These are phyloP conservation scores for Geoglossum cookeanum DNA, from an alignment of 2,329 filamentous ascomycete genomes.

Conservation along the genomic window DNA sequence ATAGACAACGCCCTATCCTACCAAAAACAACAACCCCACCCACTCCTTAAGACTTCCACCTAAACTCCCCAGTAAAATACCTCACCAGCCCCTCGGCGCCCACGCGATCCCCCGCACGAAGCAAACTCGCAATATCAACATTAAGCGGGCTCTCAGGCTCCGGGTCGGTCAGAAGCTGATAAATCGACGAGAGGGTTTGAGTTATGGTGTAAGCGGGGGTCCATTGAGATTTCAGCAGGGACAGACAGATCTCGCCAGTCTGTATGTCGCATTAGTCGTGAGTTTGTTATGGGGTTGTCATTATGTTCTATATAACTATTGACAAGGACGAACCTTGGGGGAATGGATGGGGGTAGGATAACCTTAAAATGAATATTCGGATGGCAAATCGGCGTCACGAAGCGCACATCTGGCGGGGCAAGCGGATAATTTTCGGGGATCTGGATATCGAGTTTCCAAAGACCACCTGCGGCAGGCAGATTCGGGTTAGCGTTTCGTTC, in stretches of 20 bases:
- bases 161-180: constrained; percentile 47
- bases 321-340: too few relatives aligned
- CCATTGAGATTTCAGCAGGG: constrained; percentile 65
- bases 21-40: too few relatives aligned
- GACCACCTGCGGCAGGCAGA: too few relatives aligned
- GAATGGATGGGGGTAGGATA: not conserved
- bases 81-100: constrained; percentile 52
- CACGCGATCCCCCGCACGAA: constrained; percentile 47
- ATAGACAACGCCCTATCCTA: too few relatives aligned
- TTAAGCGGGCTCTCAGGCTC: constrained; percentile 61
- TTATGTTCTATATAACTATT: too few relatives aligned
- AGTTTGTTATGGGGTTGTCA: not conserved
- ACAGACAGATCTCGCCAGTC: constrained; percentile 85
- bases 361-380: constrained; percentile 51
- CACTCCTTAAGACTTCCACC: not conserved
- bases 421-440: constrained; percentile 67
- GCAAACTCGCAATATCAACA: constrained; percentile 54
- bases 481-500: too few relatives aligned
- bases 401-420: constrained; percentile 55
- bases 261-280: constrained; percentile 20
- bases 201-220: constrained; percentile 69
- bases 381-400: constrained; percentile 71
- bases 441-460: constrained; percentile 63
- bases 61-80: constrained; percentile 26
- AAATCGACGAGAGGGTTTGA: constrained; percentile 51